These are phyloP conservation scores for Heteromeles arbutifolia DNA, from an alignment of 306 rosid genomes.

Conservation along the genomic window DNA sequence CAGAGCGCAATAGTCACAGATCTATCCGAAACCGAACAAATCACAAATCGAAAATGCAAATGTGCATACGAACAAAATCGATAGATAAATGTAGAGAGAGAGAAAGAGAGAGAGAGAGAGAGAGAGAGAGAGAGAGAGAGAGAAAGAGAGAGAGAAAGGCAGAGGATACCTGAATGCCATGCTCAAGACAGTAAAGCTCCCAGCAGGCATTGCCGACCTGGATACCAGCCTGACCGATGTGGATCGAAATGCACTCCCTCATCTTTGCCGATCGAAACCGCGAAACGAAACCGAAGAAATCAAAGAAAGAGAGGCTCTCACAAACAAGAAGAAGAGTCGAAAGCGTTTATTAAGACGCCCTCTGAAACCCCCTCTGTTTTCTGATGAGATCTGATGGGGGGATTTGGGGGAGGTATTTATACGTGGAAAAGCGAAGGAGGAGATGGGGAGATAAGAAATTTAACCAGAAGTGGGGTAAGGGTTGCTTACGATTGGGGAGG, in stretches of 20 bases:
- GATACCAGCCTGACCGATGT: slow-evolving; percentile 96
- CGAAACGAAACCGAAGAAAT: not conserved
- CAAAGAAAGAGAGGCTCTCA: not conserved
- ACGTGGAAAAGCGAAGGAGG: not conserved
- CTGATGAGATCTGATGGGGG: not conserved
- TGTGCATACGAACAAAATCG: not conserved
- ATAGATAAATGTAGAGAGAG: not conserved
- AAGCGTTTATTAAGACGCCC: slow-evolving; percentile 92
- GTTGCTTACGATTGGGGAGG: not conserved
- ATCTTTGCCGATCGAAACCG: slow-evolving; percentile 26
- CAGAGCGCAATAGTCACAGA: not conserved
- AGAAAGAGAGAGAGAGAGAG: not conserved
- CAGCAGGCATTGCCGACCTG: slow-evolving; percentile 98
- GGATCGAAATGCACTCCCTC: slow-evolving; percentile 94
- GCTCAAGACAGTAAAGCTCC: slow-evolving; percentile 96
- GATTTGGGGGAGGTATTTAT: slow-evolving; percentile 2
- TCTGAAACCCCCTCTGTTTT: slow-evolving; percentile 9
- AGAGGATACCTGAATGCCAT: slow-evolving; percentile 69
- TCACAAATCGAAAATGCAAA: not conserved
- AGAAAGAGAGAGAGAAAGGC: not conserved
- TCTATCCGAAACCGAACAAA: not conserved
- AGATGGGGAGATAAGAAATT: not conserved
- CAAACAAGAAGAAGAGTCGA: not conserved
- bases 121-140: too few relatives aligned
- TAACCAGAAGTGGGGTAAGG: not conserved